Percentiles rank a stretch among this genome's conserved stretches.
Conservation (phyloP, 805 yeast species). For the Yarrowia divulgata region DNA sequence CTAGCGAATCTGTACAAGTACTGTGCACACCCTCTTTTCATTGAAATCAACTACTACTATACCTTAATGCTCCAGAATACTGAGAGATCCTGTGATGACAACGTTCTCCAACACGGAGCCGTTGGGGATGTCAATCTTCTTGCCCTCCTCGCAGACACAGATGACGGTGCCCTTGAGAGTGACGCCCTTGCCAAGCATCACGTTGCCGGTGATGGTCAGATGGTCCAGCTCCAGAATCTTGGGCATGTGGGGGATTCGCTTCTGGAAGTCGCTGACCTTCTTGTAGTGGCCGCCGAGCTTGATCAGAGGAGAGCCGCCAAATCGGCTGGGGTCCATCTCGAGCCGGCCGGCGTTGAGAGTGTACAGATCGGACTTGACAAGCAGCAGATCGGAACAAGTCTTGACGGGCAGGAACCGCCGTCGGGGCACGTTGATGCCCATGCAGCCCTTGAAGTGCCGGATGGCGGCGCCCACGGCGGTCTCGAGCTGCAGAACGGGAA, state of each 20-base stretch:
- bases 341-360: constrained; percentile 90
- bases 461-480: constrained; percentile 99
- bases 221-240: constrained; percentile 95
- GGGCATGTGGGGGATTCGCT: constrained; percentile 94
- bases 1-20: too few species aligned
- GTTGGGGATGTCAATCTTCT: constrained; percentile 95
- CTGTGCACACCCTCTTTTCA: too few species aligned
- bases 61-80: constrained; percentile 83
- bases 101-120: constrained; percentile 95
- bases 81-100: constrained; percentile 94
- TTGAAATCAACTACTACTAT: not conserved
- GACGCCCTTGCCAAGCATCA: constrained; percentile 85
- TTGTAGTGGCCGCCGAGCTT: constrained; percentile 97
- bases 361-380: constrained; percentile 95
- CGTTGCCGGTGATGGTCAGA: constrained; percentile 97
- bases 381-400: constrained; percentile 91
- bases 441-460: constrained; percentile 92
- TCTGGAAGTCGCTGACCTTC: constrained; percentile 89
- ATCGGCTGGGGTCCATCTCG: constrained; percentile 81
- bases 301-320: constrained; percentile 91
- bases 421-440: constrained; percentile 98
- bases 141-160: constrained; percentile 96
- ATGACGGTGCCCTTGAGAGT: constrained; percentile 96
- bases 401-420: constrained; percentile 97
- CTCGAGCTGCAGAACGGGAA: constrained; percentile 91